Conservation (phyloP, 768 basidiomycete genomes). For the Suillus occidentalis region DNA sequence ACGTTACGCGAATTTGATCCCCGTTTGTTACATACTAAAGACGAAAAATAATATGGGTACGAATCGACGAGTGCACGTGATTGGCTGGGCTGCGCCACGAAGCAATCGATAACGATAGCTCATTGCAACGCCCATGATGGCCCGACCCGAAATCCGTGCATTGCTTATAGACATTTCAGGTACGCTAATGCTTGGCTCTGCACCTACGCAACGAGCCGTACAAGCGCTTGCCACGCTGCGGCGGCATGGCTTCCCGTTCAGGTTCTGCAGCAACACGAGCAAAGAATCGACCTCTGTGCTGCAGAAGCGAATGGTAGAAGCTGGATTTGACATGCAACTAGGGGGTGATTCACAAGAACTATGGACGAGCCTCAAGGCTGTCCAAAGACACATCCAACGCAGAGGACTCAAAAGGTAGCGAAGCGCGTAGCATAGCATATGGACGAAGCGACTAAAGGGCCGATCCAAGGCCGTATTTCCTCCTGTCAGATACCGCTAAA, state of each 20-base stretch:
- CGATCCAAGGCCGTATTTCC: constrained; percentile 48
- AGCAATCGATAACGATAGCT: background rate
- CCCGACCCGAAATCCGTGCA: constrained; percentile 44
- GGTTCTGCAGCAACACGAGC: constrained; percentile 69
- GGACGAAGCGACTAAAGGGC: background rate
- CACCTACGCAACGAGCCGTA: constrained; percentile 47
- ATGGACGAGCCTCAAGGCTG: constrained; percentile 66
- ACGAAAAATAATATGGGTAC: background rate
- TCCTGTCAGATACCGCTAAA: constrained; percentile 52
- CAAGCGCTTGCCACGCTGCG: constrained; percentile 29
- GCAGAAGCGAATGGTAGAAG: constrained; percentile 39
- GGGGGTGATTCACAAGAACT: constrained; percentile 37
- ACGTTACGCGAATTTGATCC: background rate
- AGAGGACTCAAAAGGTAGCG: constrained; percentile 42
- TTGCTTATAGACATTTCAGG: constrained; percentile 70
- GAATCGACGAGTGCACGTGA: background rate
- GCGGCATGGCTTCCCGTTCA: constrained; percentile 39
- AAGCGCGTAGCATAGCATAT: no score
- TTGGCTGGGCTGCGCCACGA: background rate
- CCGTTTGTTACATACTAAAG: background rate
- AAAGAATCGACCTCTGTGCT: constrained; percentile 56
- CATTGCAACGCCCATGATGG: constrained; percentile 3
- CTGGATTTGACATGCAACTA: constrained; percentile 52
- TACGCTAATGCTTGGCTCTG: constrained; percentile 56
- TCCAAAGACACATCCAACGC: constrained; percentile 44